phyloP scores from a whole-genome alignment of 164 flowering plant species.

The Hamamelis virginiana region DNA sequence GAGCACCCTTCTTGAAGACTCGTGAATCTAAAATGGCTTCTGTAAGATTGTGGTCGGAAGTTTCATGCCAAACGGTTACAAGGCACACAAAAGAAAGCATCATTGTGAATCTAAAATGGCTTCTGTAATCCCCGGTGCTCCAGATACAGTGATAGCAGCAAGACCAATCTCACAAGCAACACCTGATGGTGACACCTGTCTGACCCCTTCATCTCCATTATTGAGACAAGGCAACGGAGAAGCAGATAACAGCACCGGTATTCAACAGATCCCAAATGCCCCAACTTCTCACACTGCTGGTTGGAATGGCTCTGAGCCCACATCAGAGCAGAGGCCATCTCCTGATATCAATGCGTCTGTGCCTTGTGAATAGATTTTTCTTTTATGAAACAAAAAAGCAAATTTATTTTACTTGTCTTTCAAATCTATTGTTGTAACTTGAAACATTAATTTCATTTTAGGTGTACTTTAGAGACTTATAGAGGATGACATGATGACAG shows the following conservation, averaged over 20 bases:
- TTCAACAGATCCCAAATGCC: slow-evolving; percentile 22
- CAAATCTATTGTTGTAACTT: no score
- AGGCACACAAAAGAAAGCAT: slow-evolving; percentile 43
- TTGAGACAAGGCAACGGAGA: slow-evolving; percentile 41
- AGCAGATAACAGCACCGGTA: slow-evolving; percentile 28
- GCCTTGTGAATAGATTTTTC: slow-evolving; percentile 30
- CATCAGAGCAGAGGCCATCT: slow-evolving; percentile 39
- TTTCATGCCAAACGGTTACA: slow-evolving; percentile 55
- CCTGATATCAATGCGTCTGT: slow-evolving; percentile 63
- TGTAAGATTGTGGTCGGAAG: slow-evolving; percentile 84
- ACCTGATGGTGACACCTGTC: slow-evolving; percentile 30
- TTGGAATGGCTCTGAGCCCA: slow-evolving; percentile 37
- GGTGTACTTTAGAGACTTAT: background rate
- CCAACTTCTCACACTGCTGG: slow-evolving; percentile 26
- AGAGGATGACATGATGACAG: slow-evolving; percentile 6
- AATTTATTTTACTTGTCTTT: no score
- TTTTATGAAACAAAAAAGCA: background rate
- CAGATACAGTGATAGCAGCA: slow-evolving; percentile 41
- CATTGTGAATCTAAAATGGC: slow-evolving; percentile 28
- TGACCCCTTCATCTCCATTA: slow-evolving; percentile 29
- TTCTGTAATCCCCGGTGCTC: slow-evolving; percentile 18
- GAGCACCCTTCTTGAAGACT: no score
- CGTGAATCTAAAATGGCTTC: no score
- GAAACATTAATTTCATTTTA: no score
- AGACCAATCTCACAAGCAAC: slow-evolving; percentile 51